phyloP scores from a whole-genome alignment of 176 grass and related monocot genomes.

The Carex littledalei region DNA sequence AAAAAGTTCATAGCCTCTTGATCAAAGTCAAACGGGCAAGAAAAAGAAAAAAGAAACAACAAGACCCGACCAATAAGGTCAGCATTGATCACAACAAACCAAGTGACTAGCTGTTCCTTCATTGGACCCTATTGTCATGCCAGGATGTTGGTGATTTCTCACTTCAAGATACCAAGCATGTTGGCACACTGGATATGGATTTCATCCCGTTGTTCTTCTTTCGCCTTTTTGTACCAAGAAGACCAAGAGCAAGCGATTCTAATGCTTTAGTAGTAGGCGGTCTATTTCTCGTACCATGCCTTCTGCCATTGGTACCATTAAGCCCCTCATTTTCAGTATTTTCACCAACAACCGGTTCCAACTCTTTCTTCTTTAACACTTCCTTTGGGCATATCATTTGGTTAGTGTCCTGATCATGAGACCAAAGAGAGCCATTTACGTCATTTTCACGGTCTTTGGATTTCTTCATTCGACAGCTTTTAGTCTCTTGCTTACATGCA shows the following conservation, averaged over 20 bases:
- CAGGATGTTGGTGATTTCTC: not conserved
- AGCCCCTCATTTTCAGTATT: slow-evolving; percentile 27
- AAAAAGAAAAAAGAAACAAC: not conserved
- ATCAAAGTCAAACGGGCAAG: not conserved
- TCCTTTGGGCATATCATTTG: not conserved
- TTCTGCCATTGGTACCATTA: slow-evolving; percentile 47
- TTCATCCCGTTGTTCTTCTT: not conserved
- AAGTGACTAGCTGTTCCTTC: not conserved
- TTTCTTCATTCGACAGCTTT: not conserved
- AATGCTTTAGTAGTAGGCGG: slow-evolving; percentile 68
- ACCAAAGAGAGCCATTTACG: not conserved
- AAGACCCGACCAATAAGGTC: not conserved
- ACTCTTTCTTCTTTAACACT: not conserved
- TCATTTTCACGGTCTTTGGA: not conserved
- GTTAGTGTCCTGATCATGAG: not conserved
- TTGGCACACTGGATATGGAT: not conserved
- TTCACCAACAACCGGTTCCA: not conserved
- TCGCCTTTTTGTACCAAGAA: not conserved
- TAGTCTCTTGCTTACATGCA: not conserved
- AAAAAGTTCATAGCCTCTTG: not conserved
- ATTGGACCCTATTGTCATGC: not conserved
- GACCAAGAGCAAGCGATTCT: slow-evolving; percentile 17
- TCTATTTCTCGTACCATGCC: slow-evolving; percentile 74
- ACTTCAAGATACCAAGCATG: too few relatives aligned
- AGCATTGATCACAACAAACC: not conserved